Evolutionary conservation across 2,329 filamentous ascomycete genomes (phyloP).

Genomic region (Davidsoniella neocaledoniae): DNA sequence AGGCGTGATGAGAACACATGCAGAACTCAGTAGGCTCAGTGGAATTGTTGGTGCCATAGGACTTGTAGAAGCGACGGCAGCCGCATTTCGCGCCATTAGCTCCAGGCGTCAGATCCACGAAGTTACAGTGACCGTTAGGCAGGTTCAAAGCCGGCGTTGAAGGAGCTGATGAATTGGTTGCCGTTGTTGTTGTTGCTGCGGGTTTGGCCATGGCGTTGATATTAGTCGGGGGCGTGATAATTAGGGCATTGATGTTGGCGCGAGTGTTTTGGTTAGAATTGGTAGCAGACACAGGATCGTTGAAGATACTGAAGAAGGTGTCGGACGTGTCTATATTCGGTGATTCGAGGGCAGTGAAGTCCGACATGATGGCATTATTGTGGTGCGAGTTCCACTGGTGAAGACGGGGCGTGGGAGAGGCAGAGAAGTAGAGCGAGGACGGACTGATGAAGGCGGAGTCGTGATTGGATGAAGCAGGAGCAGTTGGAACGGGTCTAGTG

Average conservation of each 20-base stretch:
- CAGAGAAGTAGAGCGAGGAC: background rate
- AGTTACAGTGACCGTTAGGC: constrained; percentile 40
- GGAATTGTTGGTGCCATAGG: constrained; percentile 25
- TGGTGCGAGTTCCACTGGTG: constrained; percentile 8
- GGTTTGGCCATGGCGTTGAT: background rate
- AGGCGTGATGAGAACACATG: constrained; percentile 48
- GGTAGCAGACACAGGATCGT: background rate
- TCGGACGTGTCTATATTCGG: background rate
- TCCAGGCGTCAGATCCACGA: constrained; percentile 34
- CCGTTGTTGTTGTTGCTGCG: constrained; percentile 14
- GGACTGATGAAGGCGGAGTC: constrained; percentile 6
- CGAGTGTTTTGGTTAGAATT: background rate
- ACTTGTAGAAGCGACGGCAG: constrained; percentile 39
- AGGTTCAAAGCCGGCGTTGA: constrained; percentile 20
- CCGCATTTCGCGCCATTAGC: constrained; percentile 37
- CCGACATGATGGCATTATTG: constrained; percentile 2
- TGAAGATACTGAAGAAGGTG: constrained; percentile 7
- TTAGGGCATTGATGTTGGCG: background rate
- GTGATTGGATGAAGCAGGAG: background rate
- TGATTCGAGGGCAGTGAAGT: constrained; percentile 1
- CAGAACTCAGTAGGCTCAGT: constrained; percentile 33
- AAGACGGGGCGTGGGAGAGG: constrained; percentile 3
- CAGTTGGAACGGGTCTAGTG: background rate
- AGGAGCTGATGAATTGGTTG: constrained; percentile 16
- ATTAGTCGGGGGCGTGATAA: background rate